Percentiles rank a stretch among this genome's conserved stretches.
phyloP scores from a whole-genome alignment of 805 yeast species.

The Clavispora fructus region DNA sequence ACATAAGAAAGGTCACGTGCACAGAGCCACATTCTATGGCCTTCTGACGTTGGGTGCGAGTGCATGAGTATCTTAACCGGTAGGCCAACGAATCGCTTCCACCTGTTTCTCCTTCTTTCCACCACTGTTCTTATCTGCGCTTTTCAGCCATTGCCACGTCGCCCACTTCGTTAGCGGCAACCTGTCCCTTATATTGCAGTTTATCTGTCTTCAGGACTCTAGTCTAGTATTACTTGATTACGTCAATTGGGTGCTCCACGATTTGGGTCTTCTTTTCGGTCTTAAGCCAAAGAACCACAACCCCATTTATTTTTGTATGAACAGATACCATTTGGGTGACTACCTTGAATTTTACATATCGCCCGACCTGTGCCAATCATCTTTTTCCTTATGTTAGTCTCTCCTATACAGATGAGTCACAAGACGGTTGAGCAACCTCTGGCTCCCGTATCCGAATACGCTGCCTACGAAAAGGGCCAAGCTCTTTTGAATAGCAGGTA shows the following conservation, averaged over 20 bases:
- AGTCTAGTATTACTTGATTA: neutral
- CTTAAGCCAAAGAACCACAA: neutral
- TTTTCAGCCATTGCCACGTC: neutral
- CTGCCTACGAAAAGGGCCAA: conserved; percentile 34
- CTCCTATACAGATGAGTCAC: neutral
- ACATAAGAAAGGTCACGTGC: neutral
- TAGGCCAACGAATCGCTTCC: neutral
- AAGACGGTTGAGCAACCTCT: neutral
- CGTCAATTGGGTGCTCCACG: neutral
- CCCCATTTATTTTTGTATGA: neutral
- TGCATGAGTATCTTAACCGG: neutral
- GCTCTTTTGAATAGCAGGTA: conserved; percentile 35
- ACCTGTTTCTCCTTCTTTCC: neutral
- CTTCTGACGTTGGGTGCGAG: neutral
- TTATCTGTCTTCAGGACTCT: neutral
- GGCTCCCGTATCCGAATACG: conserved; percentile 23
- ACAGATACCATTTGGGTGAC: neutral
- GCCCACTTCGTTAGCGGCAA: neutral
- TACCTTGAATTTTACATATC: neutral
- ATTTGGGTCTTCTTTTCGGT: neutral
- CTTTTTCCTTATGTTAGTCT: neutral
- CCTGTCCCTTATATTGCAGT: neutral
- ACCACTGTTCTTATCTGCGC: neutral
- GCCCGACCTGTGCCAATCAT: neutral
- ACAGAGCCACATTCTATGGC: neutral